Conservation (phyloP, 1,139 yeast species). For the Pneumocystis murina region DNA sequence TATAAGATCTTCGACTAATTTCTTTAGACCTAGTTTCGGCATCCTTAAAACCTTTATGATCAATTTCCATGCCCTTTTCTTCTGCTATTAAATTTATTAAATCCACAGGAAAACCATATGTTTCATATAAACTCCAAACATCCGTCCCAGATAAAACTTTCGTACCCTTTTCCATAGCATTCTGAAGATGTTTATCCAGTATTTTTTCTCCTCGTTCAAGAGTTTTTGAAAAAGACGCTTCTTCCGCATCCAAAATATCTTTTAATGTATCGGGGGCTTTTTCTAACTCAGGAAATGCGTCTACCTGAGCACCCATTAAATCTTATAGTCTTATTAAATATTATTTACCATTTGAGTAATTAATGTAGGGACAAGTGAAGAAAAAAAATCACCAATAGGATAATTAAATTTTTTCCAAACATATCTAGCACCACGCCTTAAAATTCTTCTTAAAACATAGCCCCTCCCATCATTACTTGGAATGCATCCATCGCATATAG, state of each 20-base stretch:
- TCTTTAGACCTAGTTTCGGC: conserved; percentile 69
- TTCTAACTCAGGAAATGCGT: conserved; percentile 70
- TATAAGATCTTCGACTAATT: conserved; percentile 57
- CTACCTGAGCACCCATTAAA: conserved; percentile 19
- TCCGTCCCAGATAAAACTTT: conserved; percentile 80
- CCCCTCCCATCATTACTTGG: conserved; percentile 99
- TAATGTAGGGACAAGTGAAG: conserved; percentile 80
- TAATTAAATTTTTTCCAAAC: conserved; percentile 92
- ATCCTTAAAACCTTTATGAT: conserved; percentile 76
- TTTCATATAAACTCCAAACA: conserved; percentile 96
- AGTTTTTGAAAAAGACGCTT: conserved; percentile 83
- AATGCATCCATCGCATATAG: conserved; percentile 96
- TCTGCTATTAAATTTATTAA: conserved; percentile 96
- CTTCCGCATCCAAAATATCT: conserved; percentile 92
- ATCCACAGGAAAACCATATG: conserved; percentile 99
- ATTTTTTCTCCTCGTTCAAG: conserved; percentile 95
- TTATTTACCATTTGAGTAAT: conserved; percentile 56
- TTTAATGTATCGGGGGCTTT: conserved; percentile 59
- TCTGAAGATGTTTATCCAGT: conserved; percentile 77
- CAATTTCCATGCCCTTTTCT: conserved; percentile 88
- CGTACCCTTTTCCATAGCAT: conserved; percentile 49
- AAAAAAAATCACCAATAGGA: conserved; percentile 88
- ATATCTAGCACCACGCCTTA: conserved; percentile 95
- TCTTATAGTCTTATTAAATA: background rate
- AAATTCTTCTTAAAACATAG: conserved; percentile 85